A percentile compares a stretch with the other conserved stretches of the same genome.
Conservation (phyloP, 768 basidiomycete genomes). For the Suillus sp. region DNA sequence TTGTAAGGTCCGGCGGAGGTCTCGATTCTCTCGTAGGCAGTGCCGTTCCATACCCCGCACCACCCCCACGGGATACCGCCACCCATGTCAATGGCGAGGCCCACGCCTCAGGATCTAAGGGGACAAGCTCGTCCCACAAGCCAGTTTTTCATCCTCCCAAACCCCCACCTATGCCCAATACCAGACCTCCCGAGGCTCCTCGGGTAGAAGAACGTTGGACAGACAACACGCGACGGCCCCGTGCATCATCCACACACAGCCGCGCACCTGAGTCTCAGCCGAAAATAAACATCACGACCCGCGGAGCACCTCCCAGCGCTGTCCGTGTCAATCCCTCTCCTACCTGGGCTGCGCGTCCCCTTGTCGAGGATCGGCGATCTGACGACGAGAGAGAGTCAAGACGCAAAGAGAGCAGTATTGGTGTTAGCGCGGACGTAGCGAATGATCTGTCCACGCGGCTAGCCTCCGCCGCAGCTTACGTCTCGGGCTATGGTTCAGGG, state of each 20-base stretch:
- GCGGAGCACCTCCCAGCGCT: conserved; percentile 34
- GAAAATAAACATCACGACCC: conserved; percentile 11
- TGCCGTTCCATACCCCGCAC: conserved; percentile 31
- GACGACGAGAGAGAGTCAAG: conserved; percentile 32
- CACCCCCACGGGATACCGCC: conserved; percentile 23
- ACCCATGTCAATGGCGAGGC: conserved; percentile 20
- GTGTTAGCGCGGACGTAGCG: background rate
- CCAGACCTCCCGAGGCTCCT: conserved; percentile 25
- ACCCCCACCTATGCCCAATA: conserved; percentile 22
- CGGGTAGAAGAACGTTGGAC: conserved; percentile 26
- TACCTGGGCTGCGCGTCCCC: conserved; percentile 32
- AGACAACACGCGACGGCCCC: conserved; percentile 20
- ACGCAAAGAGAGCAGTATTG: conserved; percentile 13
- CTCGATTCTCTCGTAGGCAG: conserved; percentile 23
- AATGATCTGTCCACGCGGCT: conserved; percentile 21
- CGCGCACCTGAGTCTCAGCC: conserved; percentile 14
- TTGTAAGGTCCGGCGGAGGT: conserved; percentile 37
- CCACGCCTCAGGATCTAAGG: conserved; percentile 8
- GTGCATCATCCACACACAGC: conserved; percentile 18
- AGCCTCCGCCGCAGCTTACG: conserved; percentile 40
- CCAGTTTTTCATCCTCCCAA: conserved; percentile 20
- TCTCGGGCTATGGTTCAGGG: conserved; percentile 38
- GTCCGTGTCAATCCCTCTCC: conserved; percentile 36
- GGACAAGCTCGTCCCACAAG: conserved; percentile 18
- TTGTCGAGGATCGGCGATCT: conserved; percentile 32